Evolutionary conservation across 2,329 filamentous ascomycete genomes (phyloP).

Genomic region (Furcasterigmium sp.): DNA sequence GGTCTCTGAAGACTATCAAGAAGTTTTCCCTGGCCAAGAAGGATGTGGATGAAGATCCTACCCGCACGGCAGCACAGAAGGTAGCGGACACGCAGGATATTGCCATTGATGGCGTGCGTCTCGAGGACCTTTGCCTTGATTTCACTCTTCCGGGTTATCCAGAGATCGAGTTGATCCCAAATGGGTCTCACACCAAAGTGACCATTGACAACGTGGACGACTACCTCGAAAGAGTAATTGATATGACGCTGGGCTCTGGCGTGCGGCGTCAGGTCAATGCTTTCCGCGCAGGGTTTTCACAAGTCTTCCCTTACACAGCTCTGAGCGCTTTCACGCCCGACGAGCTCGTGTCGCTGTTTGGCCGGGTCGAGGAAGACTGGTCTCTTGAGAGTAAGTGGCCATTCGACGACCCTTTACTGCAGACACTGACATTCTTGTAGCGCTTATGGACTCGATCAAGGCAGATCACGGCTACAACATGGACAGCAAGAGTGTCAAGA

Average conservation of each 20-base stretch:
- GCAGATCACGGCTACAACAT: slow-evolving; percentile 98
- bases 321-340: slow-evolving; percentile 90
- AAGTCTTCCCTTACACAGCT: slow-evolving; percentile 93
- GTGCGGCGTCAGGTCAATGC: slow-evolving; percentile 86
- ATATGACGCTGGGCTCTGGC: slow-evolving; percentile 84
- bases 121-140: slow-evolving; percentile 87
- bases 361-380: slow-evolving; percentile 92
- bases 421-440: slow-evolving; percentile 37
- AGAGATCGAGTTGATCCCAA: slow-evolving; percentile 71
- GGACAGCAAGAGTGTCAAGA: slow-evolving; percentile 93
- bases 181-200: slow-evolving; percentile 69
- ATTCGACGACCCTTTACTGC: background rate
- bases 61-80: slow-evolving; percentile 65
- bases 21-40: slow-evolving; percentile 81
- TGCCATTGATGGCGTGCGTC: slow-evolving; percentile 65
- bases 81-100: slow-evolving; percentile 63
- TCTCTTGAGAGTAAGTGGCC: slow-evolving; percentile 79
- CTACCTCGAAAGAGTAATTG: slow-evolving; percentile 86
- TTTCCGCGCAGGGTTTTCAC: slow-evolving; percentile 85
- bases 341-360: slow-evolving; percentile 92
- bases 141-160: slow-evolving; percentile 93
- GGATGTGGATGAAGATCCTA: slow-evolving; percentile 67
- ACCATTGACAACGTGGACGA: slow-evolving; percentile 86
- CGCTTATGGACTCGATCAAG: slow-evolving; percentile 96
- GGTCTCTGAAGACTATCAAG: slow-evolving; percentile 81